Percentiles rank a stretch among this genome's conserved stretches.
These are phyloP conservation scores for Prunus persica DNA, from an alignment of 306 rosid species.

Conservation along the genomic window Prunus_persica_NCBIv2 NC_034010.1:29467501-29468000, in stretches of 20 bases:
- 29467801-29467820: conserved; percentile 99
- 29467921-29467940: conserved; percentile 95
- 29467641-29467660: conserved; percentile 98
- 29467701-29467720: conserved; percentile 98
- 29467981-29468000: conserved; percentile 98
- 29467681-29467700: conserved; percentile 93
- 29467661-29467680: conserved; percentile 98
- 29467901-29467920: conserved; percentile 96
- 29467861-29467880: conserved; percentile 98
- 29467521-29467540: conserved; percentile 98
- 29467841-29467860: conserved; percentile 99
- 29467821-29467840: conserved; percentile 98
- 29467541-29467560: conserved; percentile 99
- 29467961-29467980: conserved; percentile 78
- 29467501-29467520: conserved; percentile 98
- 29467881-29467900: conserved; percentile 99
- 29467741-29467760: conserved; percentile 96
- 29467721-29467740: conserved; percentile 98
- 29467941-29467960: conserved; percentile 89
- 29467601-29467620: conserved; percentile 99
- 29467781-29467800: conserved; percentile 99
- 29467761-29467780: conserved; percentile 98
- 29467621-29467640: conserved; percentile 99
- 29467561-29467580: conserved; percentile 94
- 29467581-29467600: conserved; percentile 99